Base-by-base conservation (phyloP, 176 grass and related monocot species). In the Juncus effusus region DNA sequence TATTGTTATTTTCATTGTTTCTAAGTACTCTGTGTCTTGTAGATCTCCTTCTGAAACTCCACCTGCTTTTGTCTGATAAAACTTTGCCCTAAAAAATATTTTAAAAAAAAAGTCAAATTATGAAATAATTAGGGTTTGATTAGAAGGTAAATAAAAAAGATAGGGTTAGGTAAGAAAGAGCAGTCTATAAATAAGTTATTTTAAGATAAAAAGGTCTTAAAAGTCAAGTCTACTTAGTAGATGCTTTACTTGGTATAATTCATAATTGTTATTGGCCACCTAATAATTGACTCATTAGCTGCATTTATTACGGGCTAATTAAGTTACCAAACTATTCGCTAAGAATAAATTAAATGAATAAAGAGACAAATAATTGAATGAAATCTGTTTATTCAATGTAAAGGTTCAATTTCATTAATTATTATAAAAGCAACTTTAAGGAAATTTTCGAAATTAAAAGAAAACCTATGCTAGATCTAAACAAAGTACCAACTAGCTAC, bases 31-130 rank as follows among this genome's bases (percentile, higher is more conserved):
- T 83, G 51, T 99, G 94, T 63, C 89, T 83, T 72, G 89, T 89
- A 68, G 89, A 99, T 81, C 85, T 99, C 80, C 85, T 93, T 15
- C 94, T 81, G 51, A 93, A 99, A 74, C 94, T 99, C 94, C 94
- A 99, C 68, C 83, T 82, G 64, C 86, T 82, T 78, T 93, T 99
- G 64, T 99, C 89, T 56, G 94, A 89, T 81, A 92, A 68, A 42
- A 71, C 80, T 74, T 87, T 93, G 75, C 65, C 79, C 94, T 99
- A 77, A 35, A 74, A 81, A 78, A 5, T 38, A 45, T 15, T 38
- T 35, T 6, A 10, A 41, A 64, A 75, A 64, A 13, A 39, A 75
- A 1, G 47, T 50, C 49, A 62, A 40, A 37, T 13, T 15, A 74
- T 74, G 59, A 51, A 59, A 77, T 63, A 73, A 47, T 47, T 47